Conservation (phyloP, 2,329 filamentous ascomycete species). For the Colletotrichum tamarilloi region DNA sequence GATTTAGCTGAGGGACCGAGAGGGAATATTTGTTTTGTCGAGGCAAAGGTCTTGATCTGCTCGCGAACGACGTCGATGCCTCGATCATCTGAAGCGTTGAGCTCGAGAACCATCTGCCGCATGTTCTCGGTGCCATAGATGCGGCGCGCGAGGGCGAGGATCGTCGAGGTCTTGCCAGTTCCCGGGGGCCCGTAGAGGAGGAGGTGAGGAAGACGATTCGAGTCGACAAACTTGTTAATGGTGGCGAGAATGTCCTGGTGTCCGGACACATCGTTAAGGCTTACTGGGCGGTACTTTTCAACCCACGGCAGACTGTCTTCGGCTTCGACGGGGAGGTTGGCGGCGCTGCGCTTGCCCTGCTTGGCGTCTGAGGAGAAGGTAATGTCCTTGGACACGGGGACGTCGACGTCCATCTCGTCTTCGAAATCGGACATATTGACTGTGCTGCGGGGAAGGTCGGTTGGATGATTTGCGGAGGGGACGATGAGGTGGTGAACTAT, state of each 20-base stretch:
- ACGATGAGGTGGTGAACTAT: neutral
- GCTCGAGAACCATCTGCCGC: conserved; percentile 97
- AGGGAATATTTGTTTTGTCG: conserved; percentile 95
- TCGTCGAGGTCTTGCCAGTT: conserved; percentile 97
- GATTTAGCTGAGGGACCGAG: conserved; percentile 66
- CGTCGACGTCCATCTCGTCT: conserved; percentile 72
- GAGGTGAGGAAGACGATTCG: conserved; percentile 93
- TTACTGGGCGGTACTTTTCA: conserved; percentile 94
- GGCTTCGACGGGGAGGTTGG: conserved; percentile 92
- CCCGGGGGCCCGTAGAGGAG: conserved; percentile 96
- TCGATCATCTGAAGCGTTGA: conserved; percentile 96
- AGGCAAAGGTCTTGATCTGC: conserved; percentile 99
- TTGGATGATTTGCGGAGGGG: neutral
- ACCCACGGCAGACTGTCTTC: conserved; percentile 97
- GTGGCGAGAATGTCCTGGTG: conserved; percentile 98
- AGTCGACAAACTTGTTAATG: conserved; percentile 97
- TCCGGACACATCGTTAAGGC: conserved; percentile 91
- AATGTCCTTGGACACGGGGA: conserved; percentile 59
- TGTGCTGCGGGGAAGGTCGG: neutral
- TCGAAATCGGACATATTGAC: conserved; percentile 67
- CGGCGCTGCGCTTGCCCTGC: conserved; percentile 92
- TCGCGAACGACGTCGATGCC: conserved; percentile 98
- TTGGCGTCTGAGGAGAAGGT: conserved; percentile 80
- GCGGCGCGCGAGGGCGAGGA: conserved; percentile 89
- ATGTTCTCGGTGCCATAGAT: conserved; percentile 95